Evolutionary conservation across 106 monocot genomes (phyloP), one percentile per base, ranked within the genome.

Genomic region (Vanilla planifolia): DNA sequence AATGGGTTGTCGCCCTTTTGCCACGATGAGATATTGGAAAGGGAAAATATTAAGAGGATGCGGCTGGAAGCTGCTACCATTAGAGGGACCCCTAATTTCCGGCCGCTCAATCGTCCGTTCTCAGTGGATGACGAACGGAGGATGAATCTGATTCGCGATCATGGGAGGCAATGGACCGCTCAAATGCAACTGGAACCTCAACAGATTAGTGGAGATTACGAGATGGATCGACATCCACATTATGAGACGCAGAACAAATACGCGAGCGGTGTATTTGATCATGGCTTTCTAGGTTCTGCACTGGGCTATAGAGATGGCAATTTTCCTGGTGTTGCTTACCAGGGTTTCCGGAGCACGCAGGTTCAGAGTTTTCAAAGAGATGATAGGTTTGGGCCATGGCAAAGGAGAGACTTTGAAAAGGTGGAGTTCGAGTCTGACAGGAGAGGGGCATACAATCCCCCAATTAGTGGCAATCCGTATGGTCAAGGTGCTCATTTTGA

Each of bases 91-190:
- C 69, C 66, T 22, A 55, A 61, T 35, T 39, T 5, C n/a, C 42
- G 9, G n/a, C 65, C 46, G 8, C 39, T 39, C 13, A 40, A 71
- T 63, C 39, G 16, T 5, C 23, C 22, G 42, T 6, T 67, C 17
- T 59, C 40, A 11, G n/a, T 16, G 3, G 88, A 93, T n/a, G 74
- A 85, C 9, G 79, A 84, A 56, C 72, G 89, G 55, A 68, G 76
- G 66, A 27, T 95, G 57, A 80, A 50, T 51, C 33, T 95, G 62
- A 86, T 86, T 25, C 67, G 85, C 29, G 66, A 79, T 55, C 86
- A 89, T 37, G 93, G 93, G 20, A 69, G 40, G 11, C 79, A 73
- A 40, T 21, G 32, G 15, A 28, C 16, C 13, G 28, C 6, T 14
- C 42, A 5, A 7, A 8, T 43, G 16, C 60, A 61, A 15, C 63